These are phyloP conservation scores for Elsinoe ampelina DNA, from an alignment of 2,329 filamentous ascomycete species.

Conservation along the genomic window DNA sequence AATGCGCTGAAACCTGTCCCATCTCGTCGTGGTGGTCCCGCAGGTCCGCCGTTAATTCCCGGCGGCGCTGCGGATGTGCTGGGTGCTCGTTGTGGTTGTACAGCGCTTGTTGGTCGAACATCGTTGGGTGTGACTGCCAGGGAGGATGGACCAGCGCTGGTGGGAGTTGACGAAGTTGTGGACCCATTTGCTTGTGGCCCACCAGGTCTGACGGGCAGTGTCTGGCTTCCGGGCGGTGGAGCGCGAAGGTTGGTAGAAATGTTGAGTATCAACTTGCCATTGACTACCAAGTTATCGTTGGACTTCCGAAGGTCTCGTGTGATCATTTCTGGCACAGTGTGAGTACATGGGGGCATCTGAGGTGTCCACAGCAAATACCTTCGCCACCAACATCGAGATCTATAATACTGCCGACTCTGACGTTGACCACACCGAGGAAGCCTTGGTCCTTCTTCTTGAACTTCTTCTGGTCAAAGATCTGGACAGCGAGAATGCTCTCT, in stretches of 20 bases:
- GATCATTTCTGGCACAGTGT: conserved; percentile 66
- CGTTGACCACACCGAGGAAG: conserved; percentile 94
- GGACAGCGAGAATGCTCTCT: conserved; percentile 91
- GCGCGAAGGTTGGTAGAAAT: conserved; percentile 75
- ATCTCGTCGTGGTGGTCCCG: conserved; percentile 24
- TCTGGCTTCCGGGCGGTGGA: conserved; percentile 19
- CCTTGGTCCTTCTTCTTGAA: conserved; percentile 99
- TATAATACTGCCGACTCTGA: conserved; percentile 88
- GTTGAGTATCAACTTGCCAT: conserved; percentile 95
- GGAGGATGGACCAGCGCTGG: conserved; percentile 31
- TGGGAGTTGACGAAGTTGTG: conserved; percentile 31
- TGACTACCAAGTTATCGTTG: conserved; percentile 93
- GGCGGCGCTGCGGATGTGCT: conserved; percentile 20
- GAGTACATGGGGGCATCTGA: conserved; percentile 14
- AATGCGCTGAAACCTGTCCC: conserved; percentile 68
- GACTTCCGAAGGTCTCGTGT: conserved; percentile 96
- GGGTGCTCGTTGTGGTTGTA: conserved; percentile 21
- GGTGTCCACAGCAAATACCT: conserved; percentile 49
- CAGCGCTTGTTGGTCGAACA: conserved; percentile 22
- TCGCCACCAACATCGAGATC: conserved; percentile 83
- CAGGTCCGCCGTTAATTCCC: conserved; percentile 27
- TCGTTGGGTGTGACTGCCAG: conserved; percentile 17
- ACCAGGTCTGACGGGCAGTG: conserved; percentile 27
- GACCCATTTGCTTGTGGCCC: conserved; percentile 30
- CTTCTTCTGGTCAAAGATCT: conserved; percentile 99